A percentile compares a stretch with the other conserved stretches of the same genome.
phyloP scores from a whole-genome alignment of 495 filamentous ascomycete species.

The Annulohypoxylon maeteangense region DNA sequence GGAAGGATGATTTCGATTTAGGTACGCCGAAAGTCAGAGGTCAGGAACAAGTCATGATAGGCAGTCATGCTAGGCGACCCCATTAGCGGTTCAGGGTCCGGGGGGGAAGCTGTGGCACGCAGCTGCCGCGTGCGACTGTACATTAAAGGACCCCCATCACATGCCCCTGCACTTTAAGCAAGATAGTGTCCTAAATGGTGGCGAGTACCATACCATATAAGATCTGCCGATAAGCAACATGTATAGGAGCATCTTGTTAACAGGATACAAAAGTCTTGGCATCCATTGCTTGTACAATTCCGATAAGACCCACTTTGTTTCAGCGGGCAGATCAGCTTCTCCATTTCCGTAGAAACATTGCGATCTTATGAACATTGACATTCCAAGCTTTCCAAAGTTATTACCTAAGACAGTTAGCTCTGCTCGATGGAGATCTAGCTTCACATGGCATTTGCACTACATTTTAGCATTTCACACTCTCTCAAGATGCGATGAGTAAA shows the following conservation, averaged over 20 bases:
- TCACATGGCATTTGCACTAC: neutral
- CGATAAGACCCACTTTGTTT: slow-evolving; percentile 8
- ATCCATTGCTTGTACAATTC: neutral
- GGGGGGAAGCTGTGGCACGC: slow-evolving; percentile 29
- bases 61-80: slow-evolving; percentile 27
- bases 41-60: slow-evolving; percentile 39
- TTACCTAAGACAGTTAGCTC: slow-evolving; percentile 19
- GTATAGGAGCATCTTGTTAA: neutral
- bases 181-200: neutral
- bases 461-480: neutral
- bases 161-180: slow-evolving; percentile 18
- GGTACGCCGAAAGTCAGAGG: slow-evolving; percentile 5
- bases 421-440: neutral
- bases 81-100: slow-evolving; percentile 16
- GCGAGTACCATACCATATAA: neutral
- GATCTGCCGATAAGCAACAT: neutral
- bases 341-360: slow-evolving; percentile 13
- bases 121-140: slow-evolving; percentile 18
- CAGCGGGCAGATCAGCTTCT: slow-evolving; percentile 17
- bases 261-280: slow-evolving; percentile 3
- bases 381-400: neutral
- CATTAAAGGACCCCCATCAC: neutral
- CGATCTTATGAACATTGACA: slow-evolving; percentile 10
- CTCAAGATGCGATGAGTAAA: neutral
- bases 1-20: slow-evolving; percentile 14